Evolutionary conservation across 78 protist genomes (phyloP).

Genomic region (Speleostelium caveatum): DNA sequence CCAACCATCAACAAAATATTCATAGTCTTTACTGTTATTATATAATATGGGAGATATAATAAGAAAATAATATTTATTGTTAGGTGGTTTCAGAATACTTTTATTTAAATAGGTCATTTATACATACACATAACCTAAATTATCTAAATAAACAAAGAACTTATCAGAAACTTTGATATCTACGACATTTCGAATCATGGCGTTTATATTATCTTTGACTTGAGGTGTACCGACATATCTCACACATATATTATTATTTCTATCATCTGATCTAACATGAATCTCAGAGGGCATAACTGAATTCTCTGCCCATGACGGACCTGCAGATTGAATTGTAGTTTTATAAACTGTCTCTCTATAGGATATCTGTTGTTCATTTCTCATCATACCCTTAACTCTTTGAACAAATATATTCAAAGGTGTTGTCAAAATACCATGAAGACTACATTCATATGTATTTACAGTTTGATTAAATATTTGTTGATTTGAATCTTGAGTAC

Average conservation of each 20-base stretch:
- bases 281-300: constrained; percentile 72
- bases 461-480: neutral
- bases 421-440: constrained; percentile 72
- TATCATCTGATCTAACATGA: constrained; percentile 53
- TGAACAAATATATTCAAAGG: constrained; percentile 41
- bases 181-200: constrained; percentile 64
- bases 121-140: constrained; percentile 64
- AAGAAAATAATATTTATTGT: neutral
- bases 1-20: constrained; percentile 63
- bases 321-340: constrained; percentile 40
- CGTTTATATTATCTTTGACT: constrained; percentile 63
- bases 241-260: constrained; percentile 12
- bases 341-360: constrained; percentile 50
- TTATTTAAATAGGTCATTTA: neutral
- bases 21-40: constrained; percentile 53
- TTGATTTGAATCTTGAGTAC: neutral
- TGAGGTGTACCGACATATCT: constrained; percentile 70
- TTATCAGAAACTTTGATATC: constrained; percentile 42
- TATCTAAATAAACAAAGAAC: constrained; percentile 24
- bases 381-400: constrained; percentile 75
- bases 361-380: constrained; percentile 31
- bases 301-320: constrained; percentile 65
- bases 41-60: neutral
- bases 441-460: constrained; percentile 60
- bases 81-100: neutral